Evolutionary conservation across 441 rosid species (phyloP), one percentile per base, ranked within the genome.

Genomic region (Erodium texanum): DNA sequence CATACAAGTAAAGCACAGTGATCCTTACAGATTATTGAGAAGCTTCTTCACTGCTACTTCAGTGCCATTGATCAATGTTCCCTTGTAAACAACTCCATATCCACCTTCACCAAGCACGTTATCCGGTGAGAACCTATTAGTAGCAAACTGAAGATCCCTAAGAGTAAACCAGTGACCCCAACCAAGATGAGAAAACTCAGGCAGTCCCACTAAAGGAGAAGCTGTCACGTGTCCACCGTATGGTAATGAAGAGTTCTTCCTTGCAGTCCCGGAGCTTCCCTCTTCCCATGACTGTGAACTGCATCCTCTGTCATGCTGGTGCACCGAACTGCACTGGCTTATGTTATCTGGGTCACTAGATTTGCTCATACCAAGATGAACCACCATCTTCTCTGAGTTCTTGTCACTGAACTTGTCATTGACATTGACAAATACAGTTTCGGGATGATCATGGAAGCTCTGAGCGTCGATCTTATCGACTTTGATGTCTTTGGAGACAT

Each of bases 151-250:
- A 64, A 93, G 96, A 80, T 93, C 99, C 79, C 97, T 85, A 65
- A 93, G 69, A 0, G 99, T 93, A 77, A 93, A 93, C 99, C 99
- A 93, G 81, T 93, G 99, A 62, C 99, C 99, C 97, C 97, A 93
- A 19, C 97, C 98, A 70, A 93, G 77, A 59, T 90, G 95, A 43
- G 98, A 90, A 78, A 83, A 74, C 75, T 90, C 95, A 9, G 97
- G 96, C 64, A 90, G 79, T 63, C 97, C 98, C 50, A 67, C 68
- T 63, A 93, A 79, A 68, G 97, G 96, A 70, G 96, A 89, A 72
- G 95, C 93, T 67, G 97, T 54, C 61, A 54, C 61, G 11, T 54
- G 61, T 16, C 89, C 20, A 91, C 84, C 56, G 83, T 76, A 16
- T 76, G 87, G 70, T 82, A 66, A 14, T 77, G 93, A 86, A 74